Conservation (phyloP, 768 basidiomycete genomes). For the Basidioascus undulatus region DNA sequence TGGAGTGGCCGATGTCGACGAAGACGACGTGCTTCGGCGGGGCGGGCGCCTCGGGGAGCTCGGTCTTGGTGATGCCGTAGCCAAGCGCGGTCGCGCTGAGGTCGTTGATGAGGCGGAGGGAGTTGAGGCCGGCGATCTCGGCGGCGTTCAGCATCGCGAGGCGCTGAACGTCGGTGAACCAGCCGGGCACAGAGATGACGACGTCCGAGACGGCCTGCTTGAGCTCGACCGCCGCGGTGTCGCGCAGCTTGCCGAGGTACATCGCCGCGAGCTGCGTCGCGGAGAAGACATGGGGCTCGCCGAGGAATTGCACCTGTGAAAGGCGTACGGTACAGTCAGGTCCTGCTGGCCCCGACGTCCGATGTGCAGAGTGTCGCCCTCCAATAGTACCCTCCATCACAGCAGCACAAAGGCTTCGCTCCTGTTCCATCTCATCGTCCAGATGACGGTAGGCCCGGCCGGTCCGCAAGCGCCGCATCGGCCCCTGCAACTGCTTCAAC, state of each 20-base stretch:
- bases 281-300: constrained; percentile 53
- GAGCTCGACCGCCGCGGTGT: constrained; percentile 63
- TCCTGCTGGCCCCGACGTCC: too few relatives aligned
- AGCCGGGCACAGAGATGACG: constrained; percentile 86
- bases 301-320: constrained; percentile 59
- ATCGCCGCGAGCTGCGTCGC: constrained; percentile 77
- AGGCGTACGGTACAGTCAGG: neutral
- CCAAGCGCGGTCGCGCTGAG: constrained; percentile 85
- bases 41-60: constrained; percentile 60
- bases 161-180: constrained; percentile 86
- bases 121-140: constrained; percentile 63
- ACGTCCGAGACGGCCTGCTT: constrained; percentile 69
- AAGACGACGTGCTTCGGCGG: constrained; percentile 70
- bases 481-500: too few relatives aligned
- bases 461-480: too few relatives aligned
- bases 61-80: constrained; percentile 96
- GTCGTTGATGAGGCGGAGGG: constrained; percentile 90
- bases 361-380: too few relatives aligned
- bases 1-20: constrained; percentile 84
- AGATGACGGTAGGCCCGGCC: too few relatives aligned
- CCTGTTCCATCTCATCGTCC: too few relatives aligned
- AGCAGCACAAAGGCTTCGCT: too few relatives aligned
- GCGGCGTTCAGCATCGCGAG: constrained; percentile 77
- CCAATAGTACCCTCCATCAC: too few relatives aligned
- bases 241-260: constrained; percentile 74